These are phyloP conservation scores for Candida multigemmis DNA, from an alignment of 805 yeast genomes.

Conservation along the genomic window DNA sequence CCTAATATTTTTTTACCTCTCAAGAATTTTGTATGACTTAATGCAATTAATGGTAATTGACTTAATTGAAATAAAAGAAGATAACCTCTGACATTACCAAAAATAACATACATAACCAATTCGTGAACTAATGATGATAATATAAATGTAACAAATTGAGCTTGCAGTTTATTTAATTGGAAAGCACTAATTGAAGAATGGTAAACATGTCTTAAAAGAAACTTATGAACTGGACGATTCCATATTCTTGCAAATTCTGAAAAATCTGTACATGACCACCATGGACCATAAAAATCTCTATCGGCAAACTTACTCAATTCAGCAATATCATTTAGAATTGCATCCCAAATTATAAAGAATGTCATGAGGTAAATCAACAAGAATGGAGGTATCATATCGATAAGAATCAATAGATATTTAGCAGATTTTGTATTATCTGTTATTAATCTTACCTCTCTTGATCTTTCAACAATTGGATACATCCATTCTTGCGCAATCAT, in stretches of 20 bases:
- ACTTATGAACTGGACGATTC: slow-evolving; percentile 91
- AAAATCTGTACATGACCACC: slow-evolving; percentile 98
- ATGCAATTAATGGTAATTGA: slow-evolving; percentile 70
- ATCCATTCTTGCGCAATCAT: slow-evolving; percentile 65
- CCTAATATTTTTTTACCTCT: slow-evolving; percentile 54
- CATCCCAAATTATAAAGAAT: slow-evolving; percentile 93
- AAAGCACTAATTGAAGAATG: slow-evolving; percentile 80
- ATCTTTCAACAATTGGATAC: slow-evolving; percentile 63
- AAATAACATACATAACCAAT: slow-evolving; percentile 83
- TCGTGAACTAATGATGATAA: slow-evolving; percentile 84
- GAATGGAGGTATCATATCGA: slow-evolving; percentile 78
- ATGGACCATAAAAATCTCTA: slow-evolving; percentile 86
- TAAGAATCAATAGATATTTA: slow-evolving; percentile 47
- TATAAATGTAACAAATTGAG: slow-evolving; percentile 71
- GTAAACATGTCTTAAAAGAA: slow-evolving; percentile 86
- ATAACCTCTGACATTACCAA: slow-evolving; percentile 73
- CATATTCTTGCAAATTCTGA: slow-evolving; percentile 87
- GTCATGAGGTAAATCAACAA: slow-evolving; percentile 64
- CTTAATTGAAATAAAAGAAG: slow-evolving; percentile 73
- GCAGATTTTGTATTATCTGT: slow-evolving; percentile 36
- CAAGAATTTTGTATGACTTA: slow-evolving; percentile 54
- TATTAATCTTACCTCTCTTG: slow-evolving; percentile 41
- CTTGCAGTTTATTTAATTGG: slow-evolving; percentile 52
- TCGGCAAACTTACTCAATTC: slow-evolving; percentile 84
- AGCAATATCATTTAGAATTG: slow-evolving; percentile 81